Evolutionary conservation across 305 asterid species (phyloP).

Genomic region (Solanum hybrid): DNA sequence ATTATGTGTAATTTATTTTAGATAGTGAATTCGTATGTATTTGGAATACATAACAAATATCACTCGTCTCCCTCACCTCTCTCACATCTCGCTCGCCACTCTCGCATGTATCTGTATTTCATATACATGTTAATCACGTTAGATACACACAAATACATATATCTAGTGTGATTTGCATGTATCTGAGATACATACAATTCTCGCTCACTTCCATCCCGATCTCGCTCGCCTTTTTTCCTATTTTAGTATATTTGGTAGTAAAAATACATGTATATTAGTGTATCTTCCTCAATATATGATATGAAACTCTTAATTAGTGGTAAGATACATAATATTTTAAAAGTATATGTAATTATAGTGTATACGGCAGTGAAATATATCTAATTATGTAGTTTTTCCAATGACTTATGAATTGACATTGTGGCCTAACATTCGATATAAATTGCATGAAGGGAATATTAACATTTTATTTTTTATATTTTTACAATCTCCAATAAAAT

Average conservation of each 20-base stretch:
- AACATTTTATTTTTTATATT: too few species aligned
- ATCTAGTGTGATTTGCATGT: too few species aligned
- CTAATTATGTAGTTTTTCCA: not conserved
- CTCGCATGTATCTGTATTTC: not conserved
- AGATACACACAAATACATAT: too few species aligned
- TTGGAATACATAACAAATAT: too few species aligned
- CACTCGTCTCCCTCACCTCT: not conserved
- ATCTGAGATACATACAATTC: not conserved
- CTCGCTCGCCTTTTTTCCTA: not conserved
- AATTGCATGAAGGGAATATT: not conserved
- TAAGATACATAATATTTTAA: too few species aligned
- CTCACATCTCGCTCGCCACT: not conserved
- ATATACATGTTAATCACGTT: not conserved
- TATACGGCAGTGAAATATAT: too few species aligned
- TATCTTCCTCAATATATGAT: too few species aligned
- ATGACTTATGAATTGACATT: not conserved
- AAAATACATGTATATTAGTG: not conserved
- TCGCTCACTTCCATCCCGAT: not conserved
- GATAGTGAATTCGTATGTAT: not conserved
- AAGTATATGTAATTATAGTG: too few species aligned
- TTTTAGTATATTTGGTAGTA: not conserved
- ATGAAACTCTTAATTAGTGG: too few species aligned
- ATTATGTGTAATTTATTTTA: not conserved
- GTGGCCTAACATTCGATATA: not conserved
- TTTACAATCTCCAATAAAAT: not conserved